A percentile compares a stretch with the other conserved stretches of the same genome.
Conservation (phyloP, 345 rosid species). For the Raphanus raphanistrum region DNA sequence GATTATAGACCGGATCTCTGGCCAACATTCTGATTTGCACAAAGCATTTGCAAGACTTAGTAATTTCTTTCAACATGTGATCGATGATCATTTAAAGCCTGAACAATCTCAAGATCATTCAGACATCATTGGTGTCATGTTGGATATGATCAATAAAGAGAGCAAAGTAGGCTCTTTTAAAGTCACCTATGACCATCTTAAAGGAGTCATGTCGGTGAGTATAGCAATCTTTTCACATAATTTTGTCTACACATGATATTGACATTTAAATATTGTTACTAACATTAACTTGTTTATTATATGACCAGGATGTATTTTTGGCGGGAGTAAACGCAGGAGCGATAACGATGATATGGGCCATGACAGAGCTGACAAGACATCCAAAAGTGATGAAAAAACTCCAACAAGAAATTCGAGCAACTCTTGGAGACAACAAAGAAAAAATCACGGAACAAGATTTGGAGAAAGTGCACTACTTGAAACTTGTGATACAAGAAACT, state of each 20-base stretch:
- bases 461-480: constrained; percentile 42
- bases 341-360: constrained; percentile 50
- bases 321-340: constrained; percentile 57
- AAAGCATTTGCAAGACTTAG: constrained; percentile 40
- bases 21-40: constrained; percentile 38
- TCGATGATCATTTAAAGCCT: constrained; percentile 48
- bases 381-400: constrained; percentile 57
- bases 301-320: constrained; percentile 44
- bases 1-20: constrained; percentile 43
- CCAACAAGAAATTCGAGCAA: constrained; percentile 48
- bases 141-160: constrained; percentile 29
- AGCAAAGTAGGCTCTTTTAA: constrained; percentile 16
- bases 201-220: constrained; percentile 53
- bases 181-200: constrained; percentile 44
- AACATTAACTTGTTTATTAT: not conserved
- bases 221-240: not conserved
- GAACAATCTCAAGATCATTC: constrained; percentile 22
- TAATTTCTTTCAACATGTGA: constrained; percentile 38
- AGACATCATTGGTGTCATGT: constrained; percentile 51
- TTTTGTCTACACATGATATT: not conserved
- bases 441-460: constrained; percentile 37
- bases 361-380: constrained; percentile 52
- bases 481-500: constrained; percentile 52
- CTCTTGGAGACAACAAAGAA: constrained; percentile 35
- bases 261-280: not conserved